Evolutionary conservation across 2,329 filamentous ascomycete species (phyloP), one percentile per base, ranked within the genome.

Genomic region (Rhytidhysteron rufulum): DNA sequence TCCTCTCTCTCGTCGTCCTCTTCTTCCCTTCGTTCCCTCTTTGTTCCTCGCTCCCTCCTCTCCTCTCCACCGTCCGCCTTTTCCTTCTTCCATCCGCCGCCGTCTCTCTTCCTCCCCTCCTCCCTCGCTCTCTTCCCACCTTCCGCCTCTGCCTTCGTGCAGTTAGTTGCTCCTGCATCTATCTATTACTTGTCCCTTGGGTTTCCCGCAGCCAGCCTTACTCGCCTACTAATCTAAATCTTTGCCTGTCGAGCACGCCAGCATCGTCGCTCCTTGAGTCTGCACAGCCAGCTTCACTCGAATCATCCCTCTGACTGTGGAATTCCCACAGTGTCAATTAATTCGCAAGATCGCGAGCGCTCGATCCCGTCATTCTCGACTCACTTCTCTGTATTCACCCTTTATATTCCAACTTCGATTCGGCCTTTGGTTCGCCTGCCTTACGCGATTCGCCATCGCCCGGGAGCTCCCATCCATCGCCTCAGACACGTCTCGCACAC

Each of bases 51-150:
- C 53, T 44, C 47, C 59, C 49, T 45, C 48, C 50, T 53, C 51
- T 43, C 51, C 54, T 51, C 50, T 51, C 47, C 73, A 43, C 88
- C 78, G 2, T 88, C 73, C 48, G 87, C 84, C 8, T 86, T 86
- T 86, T 85, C 83, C 32, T 86, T 85, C 83, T 31, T 86, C 74
- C 35, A 78, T 75, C 60, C 79, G 82, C 11, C 73, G 66, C 59
- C 72, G 76, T 65, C 88, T 88, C 37, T 72, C 67, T 43, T 59
- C 69, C 48, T 77, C 79, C 4, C 76, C 77, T 39, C 79, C 78
- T n/a, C n/a, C 62, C 36, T 32, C 30, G 33, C 39, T 37, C 33
- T 37, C 34, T 43, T 48, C 50, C 24, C 13, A 27, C 24, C 24
- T 27, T 27, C 13, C 24, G 13, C 13, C 24, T 51, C 52, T 53